Conservation (phyloP, 2,329 filamentous ascomycete genomes). For the Hypoxylon sp. region DNA sequence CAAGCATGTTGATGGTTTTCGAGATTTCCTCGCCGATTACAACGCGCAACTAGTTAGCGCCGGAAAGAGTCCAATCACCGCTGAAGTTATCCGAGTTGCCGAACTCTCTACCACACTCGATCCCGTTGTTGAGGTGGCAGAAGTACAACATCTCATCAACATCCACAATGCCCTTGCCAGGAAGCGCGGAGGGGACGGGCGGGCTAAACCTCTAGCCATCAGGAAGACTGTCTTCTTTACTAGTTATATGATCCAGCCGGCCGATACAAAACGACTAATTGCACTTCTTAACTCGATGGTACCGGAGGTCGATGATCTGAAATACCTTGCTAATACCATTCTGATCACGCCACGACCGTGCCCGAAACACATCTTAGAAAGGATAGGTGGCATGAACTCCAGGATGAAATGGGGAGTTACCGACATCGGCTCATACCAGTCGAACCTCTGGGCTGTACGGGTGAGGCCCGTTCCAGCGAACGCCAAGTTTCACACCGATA, state of each 20-base stretch:
- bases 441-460: slow-evolving; percentile 88
- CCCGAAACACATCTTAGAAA: slow-evolving; percentile 79
- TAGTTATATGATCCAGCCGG: slow-evolving; percentile 83
- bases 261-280: slow-evolving; percentile 80
- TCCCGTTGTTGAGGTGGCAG: slow-evolving; percentile 55
- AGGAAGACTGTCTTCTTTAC: slow-evolving; percentile 93
- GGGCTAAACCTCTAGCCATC: slow-evolving; percentile 72
- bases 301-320: slow-evolving; percentile 76
- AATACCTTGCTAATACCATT: slow-evolving; percentile 89
- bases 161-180: slow-evolving; percentile 78
- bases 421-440: slow-evolving; percentile 80
- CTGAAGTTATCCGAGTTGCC: slow-evolving; percentile 88
- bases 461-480: slow-evolving; percentile 79
- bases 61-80: slow-evolving; percentile 74
- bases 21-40: slow-evolving; percentile 84
- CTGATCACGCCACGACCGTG: slow-evolving; percentile 87
- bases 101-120: slow-evolving; percentile 74
- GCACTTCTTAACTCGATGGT: slow-evolving; percentile 77
- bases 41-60: slow-evolving; percentile 71
- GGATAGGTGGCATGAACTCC: slow-evolving; percentile 87
- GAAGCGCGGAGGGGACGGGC: slow-evolving; percentile 55
- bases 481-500: slow-evolving; percentile 82
- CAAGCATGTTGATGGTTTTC: slow-evolving; percentile 83
- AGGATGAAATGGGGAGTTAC: slow-evolving; percentile 89
- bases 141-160: slow-evolving; percentile 88